Base-by-base conservation (phyloP, 352 stramenopile species). In the Phytophthora fragariaefolia region DNA sequence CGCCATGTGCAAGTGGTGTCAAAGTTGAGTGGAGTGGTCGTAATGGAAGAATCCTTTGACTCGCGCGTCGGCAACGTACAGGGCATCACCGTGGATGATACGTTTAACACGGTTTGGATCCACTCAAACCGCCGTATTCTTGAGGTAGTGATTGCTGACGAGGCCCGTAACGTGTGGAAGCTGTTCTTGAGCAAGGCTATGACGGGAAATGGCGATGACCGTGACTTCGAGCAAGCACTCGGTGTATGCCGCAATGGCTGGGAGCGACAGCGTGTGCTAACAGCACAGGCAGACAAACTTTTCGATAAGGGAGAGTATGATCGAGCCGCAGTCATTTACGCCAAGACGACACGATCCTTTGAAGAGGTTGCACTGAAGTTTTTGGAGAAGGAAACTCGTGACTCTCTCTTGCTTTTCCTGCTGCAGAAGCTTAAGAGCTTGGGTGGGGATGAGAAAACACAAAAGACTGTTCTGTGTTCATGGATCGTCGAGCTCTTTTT, bases 401-500 rank as follows among this genome's bases (percentile, higher is more conserved):
- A 91, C 30, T 92, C 93, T 6, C 67, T 98, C 26, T 82, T 95
- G 15, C 63, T 92, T 4, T 98, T 98, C 54, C 73, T 98, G 61
- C 56, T 96, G 3, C 81, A 96, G 61, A 97, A 97, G 55, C 81
- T 98, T 18, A 92, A 92, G 65, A 85, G 76, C 20, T 76, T 97
- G 49, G 75, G 76, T 20, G 62, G 58, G 9, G 87, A 95, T 3
- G 86, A 97, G 58, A 97, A 97, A 70, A 97, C 91, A 4, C 93
- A 98, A 72, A 88, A 95, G 56, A 98, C 91, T 4, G 91, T 98
- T 47, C 67, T 98, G 12, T 97, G 89, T 51, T 97, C 93, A 24
- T 98, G 93, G 93, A 92, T 98, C 40, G 91, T 96, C 13, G 94
- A 98, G 66, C 80, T 98, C 9, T 98, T 97, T 46, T 62, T 98